A percentile compares a stretch with the other conserved stretches of the same genome.
Conservation (phyloP, 148 eudicot genomes). For the Talinum fruticosum region DNA sequence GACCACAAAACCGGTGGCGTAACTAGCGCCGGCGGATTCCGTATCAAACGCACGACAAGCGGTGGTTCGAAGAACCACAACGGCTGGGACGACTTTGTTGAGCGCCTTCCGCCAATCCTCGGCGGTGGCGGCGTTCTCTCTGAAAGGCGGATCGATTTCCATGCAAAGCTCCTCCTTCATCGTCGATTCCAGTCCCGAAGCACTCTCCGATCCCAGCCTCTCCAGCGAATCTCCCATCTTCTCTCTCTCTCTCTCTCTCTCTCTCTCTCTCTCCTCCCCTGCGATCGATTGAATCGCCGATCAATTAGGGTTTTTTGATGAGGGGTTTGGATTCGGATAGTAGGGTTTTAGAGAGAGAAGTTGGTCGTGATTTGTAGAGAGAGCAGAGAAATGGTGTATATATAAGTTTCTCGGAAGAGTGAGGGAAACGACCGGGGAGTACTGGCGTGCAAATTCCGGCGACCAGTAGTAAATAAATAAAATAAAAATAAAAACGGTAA, state of each 20-base stretch:
- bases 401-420: not conserved
- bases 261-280: too few species aligned
- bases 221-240: slow-evolving; percentile 49
- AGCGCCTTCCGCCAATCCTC: slow-evolving; percentile 94
- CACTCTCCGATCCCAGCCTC: slow-evolving; percentile 54
- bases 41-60: slow-evolving; percentile 93
- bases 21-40: slow-evolving; percentile 77
- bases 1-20: slow-evolving; percentile 91
- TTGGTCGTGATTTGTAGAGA: not conserved
- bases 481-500: not conserved
- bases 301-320: not conserved
- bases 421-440: not conserved
- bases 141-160: slow-evolving; percentile 75
- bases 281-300: not conserved
- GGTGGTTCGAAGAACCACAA: slow-evolving; percentile 84
- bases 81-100: slow-evolving; percentile 80
- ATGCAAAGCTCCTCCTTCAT: slow-evolving; percentile 62
- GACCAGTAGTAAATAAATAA: not conserved
- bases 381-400: not conserved
- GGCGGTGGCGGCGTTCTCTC: slow-evolving; percentile 54
- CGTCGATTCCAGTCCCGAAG: slow-evolving; percentile 37
- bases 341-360: not conserved
- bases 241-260: too few species aligned
- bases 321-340: not conserved
- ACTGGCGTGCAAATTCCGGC: not conserved